Percentiles rank a stretch among this genome's conserved stretches.
These are phyloP conservation scores for Excoecaria cochinchinensis DNA, from an alignment of 345 rosid species.

Conservation along the genomic window DNA sequence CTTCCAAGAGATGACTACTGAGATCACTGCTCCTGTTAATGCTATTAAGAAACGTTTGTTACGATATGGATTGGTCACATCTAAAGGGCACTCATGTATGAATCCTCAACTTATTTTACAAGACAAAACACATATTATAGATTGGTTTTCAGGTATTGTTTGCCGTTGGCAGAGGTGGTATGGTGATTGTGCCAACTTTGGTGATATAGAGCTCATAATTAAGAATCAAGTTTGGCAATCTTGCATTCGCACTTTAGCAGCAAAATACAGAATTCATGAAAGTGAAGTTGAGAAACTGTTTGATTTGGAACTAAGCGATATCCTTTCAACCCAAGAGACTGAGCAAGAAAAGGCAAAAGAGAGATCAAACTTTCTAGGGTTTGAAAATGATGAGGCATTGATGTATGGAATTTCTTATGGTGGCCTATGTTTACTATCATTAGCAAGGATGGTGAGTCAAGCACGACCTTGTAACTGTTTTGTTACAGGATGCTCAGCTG, in stretches of 20 bases:
- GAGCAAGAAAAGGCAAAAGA: conserved; percentile 48
- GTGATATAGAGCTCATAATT: conserved; percentile 59
- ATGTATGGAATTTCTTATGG: conserved; percentile 61
- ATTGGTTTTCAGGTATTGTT: conserved; percentile 78
- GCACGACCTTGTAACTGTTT: conserved; percentile 81
- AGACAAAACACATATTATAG: conserved; percentile 65
- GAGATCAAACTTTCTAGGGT: conserved; percentile 35
- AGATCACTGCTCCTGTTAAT: conserved; percentile 62
- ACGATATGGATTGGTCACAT: conserved; percentile 66
- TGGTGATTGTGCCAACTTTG: conserved; percentile 56
- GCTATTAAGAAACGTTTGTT: conserved; percentile 66
- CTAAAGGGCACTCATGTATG: conserved; percentile 56
- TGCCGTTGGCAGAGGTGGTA: conserved; percentile 76
- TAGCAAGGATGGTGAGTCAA: conserved; percentile 66
- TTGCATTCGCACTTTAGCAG: conserved; percentile 82
- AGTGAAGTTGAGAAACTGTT: conserved; percentile 63
- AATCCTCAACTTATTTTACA: conserved; percentile 56
- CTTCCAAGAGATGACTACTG: conserved; percentile 37
- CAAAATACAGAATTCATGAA: conserved; percentile 74
- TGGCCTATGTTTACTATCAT: conserved; percentile 66
- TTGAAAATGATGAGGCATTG: conserved; percentile 56
- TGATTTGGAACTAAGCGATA: conserved; percentile 56
- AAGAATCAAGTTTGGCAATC: conserved; percentile 59
- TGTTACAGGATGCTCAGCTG: conserved; percentile 57
- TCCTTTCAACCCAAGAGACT: conserved; percentile 52